Conservation (phyloP, 768 basidiomycete genomes). For the Pleurotus sapidus region DNA sequence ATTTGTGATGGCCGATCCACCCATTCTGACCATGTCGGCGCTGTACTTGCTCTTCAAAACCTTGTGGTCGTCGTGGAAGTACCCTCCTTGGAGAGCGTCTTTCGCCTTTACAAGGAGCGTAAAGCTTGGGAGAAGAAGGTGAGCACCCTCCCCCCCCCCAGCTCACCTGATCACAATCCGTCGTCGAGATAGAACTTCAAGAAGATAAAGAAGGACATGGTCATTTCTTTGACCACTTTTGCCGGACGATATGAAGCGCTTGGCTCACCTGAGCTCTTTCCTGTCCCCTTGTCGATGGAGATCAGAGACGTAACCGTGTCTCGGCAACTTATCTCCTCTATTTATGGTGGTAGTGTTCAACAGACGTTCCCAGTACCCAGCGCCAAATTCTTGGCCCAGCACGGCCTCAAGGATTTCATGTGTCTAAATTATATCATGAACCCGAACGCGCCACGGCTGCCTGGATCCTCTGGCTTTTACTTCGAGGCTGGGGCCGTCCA, state of each 20-base stretch:
- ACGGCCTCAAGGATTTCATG: constrained; percentile 30
- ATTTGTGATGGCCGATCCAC: no score
- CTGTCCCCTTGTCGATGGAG: constrained; percentile 19
- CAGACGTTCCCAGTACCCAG: constrained; percentile 22
- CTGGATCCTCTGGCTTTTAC: constrained; percentile 31
- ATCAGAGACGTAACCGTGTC: constrained; percentile 24
- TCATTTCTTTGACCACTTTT: constrained; percentile 8
- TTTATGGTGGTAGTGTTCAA: constrained; percentile 32
- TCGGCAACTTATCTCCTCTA: constrained; percentile 23
- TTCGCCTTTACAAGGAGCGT: no score
- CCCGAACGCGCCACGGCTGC: constrained; percentile 31
- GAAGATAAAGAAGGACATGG: constrained; percentile 11
- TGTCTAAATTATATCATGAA: constrained; percentile 28
- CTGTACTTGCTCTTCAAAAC: no score
- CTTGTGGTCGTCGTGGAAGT: no score
- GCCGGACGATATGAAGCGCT: constrained; percentile 13
- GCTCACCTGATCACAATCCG: no score
- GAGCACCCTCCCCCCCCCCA: no score
- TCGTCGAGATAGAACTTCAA: constrained; percentile 8
- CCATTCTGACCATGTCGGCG: no score
- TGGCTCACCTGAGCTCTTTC: constrained; percentile 18
- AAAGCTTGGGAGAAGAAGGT: no score
- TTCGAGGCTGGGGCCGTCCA: constrained; percentile 12
- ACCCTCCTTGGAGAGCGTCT: no score
- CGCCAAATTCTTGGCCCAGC: constrained; percentile 13